Evolutionary conservation across 2,329 filamentous ascomycete species (phyloP), one percentile per base, ranked within the genome.

Genomic region (Neonectria punicea): DNA sequence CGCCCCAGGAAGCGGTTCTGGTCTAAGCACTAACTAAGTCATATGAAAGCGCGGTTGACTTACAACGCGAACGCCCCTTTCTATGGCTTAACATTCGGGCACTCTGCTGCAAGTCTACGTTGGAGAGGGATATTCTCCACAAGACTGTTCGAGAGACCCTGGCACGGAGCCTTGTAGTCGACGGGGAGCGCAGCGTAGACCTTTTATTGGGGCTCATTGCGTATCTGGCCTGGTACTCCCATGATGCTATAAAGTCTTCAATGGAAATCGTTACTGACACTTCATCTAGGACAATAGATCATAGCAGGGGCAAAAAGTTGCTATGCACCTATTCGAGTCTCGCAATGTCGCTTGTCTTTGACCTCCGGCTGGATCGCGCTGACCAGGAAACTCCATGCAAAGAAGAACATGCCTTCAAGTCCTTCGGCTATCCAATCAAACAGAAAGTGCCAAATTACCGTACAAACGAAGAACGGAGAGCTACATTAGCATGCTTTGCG

Each of bases 31-130:
- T 65, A 28, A 66, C 43, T 6, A 43, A 14, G 13, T 22, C 11
- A 10, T 18, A 3, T 28, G 43, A 50, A 28, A 72, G 66, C 16
- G 58, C 67, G 20, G 53, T 58, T n/a, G 61, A 74, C 47, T 58
- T 81, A 7, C 74, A 74, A 22, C 58, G 63, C 5, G 70, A 79
- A 8, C 69, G 73, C 47, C 79, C 79, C 2, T 78, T 80, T 30
- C 65, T 80, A 2, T 81, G 78, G 78, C 61, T 78, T 9, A 78
- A 75, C 50, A 77, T 81, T 14, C 77, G 76, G 66, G 72, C 74
- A 0, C 68, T 78, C 1, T 64, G 68, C 3, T 72, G 73, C 13
- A 74, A 67, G n/a, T 68, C 63, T 0, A 53, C 43, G 9, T 13
- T 44, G 57, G 74, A 76, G 65, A 74, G 67, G 28, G 61, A 66